Evolutionary conservation across 2,329 filamentous ascomycete species (phyloP).

Genomic region (Talaromyces pinophilus): DNA sequence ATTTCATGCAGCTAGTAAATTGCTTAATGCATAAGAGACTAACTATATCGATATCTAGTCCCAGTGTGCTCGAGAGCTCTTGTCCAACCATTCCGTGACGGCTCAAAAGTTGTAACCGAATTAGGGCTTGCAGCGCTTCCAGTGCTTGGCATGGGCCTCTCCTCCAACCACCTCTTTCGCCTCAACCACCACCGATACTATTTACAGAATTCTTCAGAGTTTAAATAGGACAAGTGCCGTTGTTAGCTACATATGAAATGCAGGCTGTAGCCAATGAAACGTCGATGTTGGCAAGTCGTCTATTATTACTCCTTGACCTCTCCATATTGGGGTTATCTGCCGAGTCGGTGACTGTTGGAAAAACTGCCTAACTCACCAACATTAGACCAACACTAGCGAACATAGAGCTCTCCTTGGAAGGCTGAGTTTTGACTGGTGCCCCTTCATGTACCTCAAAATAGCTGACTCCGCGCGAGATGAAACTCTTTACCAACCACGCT

Average conservation of each 20-base stretch:
- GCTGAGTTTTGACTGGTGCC: neutral
- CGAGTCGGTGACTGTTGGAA: neutral
- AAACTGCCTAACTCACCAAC: neutral
- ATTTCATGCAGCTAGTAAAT: neutral
- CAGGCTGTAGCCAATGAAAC: neutral
- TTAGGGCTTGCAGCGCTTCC: constrained; percentile 9
- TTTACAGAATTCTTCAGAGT: constrained; percentile 15
- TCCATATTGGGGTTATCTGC: neutral
- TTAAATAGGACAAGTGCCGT: neutral
- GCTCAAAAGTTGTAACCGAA: constrained; percentile 14
- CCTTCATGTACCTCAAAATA: constrained; percentile 21
- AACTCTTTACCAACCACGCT: constrained; percentile 12
- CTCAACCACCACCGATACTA: neutral
- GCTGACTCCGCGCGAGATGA: constrained; percentile 22
- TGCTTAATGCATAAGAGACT: neutral
- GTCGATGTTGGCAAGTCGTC: neutral
- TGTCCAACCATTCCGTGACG: constrained; percentile 15
- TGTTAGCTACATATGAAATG: constrained; percentile 5
- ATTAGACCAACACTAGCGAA: constrained; percentile 8
- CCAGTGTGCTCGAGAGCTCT: neutral
- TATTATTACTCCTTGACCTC: constrained; percentile 4
- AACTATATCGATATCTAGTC: constrained; percentile 8
- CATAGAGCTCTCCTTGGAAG: constrained; percentile 8
- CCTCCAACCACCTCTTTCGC: constrained; percentile 5
- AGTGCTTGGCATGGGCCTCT: constrained; percentile 7